These are phyloP conservation scores for Talaromyces pinophilus DNA, from an alignment of 2,329 filamentous ascomycete genomes.

Conservation along the genomic window DNA sequence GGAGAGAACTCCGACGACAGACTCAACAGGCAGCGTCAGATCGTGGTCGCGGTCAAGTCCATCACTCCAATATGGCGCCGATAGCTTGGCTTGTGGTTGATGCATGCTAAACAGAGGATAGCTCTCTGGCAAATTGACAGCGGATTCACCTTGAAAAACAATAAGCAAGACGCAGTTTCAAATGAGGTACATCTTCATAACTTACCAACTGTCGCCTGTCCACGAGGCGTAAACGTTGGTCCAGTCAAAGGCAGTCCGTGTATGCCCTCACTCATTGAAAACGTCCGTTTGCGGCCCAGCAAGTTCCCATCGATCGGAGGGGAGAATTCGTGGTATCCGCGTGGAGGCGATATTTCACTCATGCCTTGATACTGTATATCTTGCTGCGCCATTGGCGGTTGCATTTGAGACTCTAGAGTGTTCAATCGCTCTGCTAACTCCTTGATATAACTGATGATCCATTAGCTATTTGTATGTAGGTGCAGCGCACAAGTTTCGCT, in stretches of 20 bases:
- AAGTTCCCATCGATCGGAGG: conserved; percentile 50
- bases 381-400: conserved; percentile 42
- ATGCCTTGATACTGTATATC: conserved; percentile 48
- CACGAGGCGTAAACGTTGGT: conserved; percentile 38
- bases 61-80: conserved; percentile 44
- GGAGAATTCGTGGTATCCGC: conserved; percentile 55
- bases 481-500: neutral
- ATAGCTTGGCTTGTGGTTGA: conserved; percentile 37
- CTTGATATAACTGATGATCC: conserved; percentile 67
- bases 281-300: conserved; percentile 50
- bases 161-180: conserved; percentile 14
- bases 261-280: conserved; percentile 52
- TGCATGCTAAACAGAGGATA: conserved; percentile 35
- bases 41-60: conserved; percentile 31
- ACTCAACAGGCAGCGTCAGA: conserved; percentile 16
- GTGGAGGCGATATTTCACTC: conserved; percentile 44
- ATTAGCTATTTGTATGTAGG: neutral
- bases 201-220: conserved; percentile 39
- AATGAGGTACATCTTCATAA: conserved; percentile 7
- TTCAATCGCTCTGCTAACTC: conserved; percentile 84
- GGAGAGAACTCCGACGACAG: conserved; percentile 25
- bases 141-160: conserved; percentile 21
- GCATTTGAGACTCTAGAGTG: conserved; percentile 75
- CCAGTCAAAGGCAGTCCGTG: conserved; percentile 46
- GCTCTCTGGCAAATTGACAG: conserved; percentile 22